Evolutionary conservation across 345 rosid species (phyloP), one percentile per base, ranked within the genome.

Genomic region (Trapa incisa): DNA sequence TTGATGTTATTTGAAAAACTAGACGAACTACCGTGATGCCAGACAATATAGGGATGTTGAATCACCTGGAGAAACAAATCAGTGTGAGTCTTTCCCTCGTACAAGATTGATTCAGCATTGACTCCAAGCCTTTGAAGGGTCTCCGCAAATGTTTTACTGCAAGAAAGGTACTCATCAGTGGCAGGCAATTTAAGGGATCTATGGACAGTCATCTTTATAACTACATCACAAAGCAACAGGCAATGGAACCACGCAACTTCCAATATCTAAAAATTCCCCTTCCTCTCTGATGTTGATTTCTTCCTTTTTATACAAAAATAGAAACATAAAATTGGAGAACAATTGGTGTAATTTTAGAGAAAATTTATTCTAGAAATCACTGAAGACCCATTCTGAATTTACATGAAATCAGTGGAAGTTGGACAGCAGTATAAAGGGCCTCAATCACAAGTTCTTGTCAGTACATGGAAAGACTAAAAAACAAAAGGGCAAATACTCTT

Each of bases 41-140:
- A 64, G 13, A 64, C 58, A n/a, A 43, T 15, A 8, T 38, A 17
- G 64, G 29, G 13, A 57, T 22, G 45, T 33, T 17, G 52, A 56
- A 67, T 75, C 75, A 88, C 98, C 96, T 94, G 99, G 73, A 91
- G 89, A 83, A 94, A 94, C 78, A 91, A 71, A 79, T 94, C 99
- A 11, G 99, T 91, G 80, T 91, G 99, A 63, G 96, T 91, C 73
- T 87, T 94, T 47, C 93, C 97, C 68, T 89, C 92, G 35, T 89
- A 91, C 69, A 89, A 71, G 47, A 89, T 80, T 65, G 88, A 76
- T 71, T 87, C 82, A 60, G 96, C 95, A 80, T 80, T 79, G 17
- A 74, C 95, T 73, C 97, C 97, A 65, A 83, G 82, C 74, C 85
- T 75, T 78, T 71, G 73, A 64, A 94, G 93, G 69, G 91, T 82